Evolutionary conservation across 768 basidiomycete species (phyloP).

Genomic region (Phanerochaete sordida): DNA sequence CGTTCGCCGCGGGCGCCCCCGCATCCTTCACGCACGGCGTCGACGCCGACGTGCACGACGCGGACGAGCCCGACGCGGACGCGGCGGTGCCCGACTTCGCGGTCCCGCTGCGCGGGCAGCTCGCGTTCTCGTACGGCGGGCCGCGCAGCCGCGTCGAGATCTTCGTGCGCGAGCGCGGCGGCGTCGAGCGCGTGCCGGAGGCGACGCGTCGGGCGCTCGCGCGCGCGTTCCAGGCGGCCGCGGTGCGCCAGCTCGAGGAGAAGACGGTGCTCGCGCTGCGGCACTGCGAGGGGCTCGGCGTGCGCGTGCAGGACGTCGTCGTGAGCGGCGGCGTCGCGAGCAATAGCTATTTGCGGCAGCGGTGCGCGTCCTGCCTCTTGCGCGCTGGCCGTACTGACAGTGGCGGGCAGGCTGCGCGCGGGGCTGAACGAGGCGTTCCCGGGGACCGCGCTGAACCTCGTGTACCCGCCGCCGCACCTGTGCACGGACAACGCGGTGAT

Average conservation of each 20-base stretch:
- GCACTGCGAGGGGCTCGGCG: conserved; percentile 39
- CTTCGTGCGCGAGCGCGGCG: conserved; percentile 42
- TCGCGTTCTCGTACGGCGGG: conserved; percentile 78
- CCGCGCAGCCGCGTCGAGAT: conserved; percentile 71
- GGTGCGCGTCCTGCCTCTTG: conserved; percentile 36
- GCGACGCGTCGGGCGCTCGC: conserved; percentile 46
- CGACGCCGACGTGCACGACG: conserved; percentile 19
- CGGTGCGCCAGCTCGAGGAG: conserved; percentile 67
- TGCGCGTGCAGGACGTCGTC: conserved; percentile 58
- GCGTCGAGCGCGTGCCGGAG: conserved; percentile 26
- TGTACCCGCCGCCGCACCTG: conserved; percentile 73
- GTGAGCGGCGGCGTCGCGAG: conserved; percentile 94
- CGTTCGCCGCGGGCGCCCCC: conserved; percentile 43
- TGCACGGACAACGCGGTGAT: conserved; percentile 98
- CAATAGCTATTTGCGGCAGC: conserved; percentile 63
- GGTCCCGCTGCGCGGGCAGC: conserved; percentile 42
- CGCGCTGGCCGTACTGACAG: too few relatives aligned
- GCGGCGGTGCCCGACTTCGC: conserved; percentile 36
- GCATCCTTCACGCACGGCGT: neutral
- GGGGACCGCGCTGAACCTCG: conserved; percentile 37
- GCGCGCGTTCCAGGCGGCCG: conserved; percentile 68
- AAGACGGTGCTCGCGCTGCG: conserved; percentile 60
- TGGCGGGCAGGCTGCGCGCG: conserved; percentile 34
- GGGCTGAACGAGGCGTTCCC: conserved; percentile 22
- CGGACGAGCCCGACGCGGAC: neutral